phyloP scores from a whole-genome alignment of 768 basidiomycete genomes.

The Lentinula detonsa region DNA sequence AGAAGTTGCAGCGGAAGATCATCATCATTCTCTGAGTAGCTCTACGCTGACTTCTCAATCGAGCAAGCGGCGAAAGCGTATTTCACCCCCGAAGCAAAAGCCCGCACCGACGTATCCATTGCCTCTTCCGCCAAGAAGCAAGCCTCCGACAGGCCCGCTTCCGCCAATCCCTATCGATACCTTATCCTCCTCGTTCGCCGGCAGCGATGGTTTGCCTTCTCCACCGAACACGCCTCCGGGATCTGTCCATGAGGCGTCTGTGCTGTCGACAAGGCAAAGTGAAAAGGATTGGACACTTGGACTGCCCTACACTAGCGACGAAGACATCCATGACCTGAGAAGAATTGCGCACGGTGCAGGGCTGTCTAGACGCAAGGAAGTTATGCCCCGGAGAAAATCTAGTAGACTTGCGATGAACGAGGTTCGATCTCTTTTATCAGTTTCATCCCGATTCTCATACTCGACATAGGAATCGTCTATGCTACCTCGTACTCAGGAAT shows the following conservation, averaged over 20 bases:
- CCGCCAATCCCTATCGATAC: neutral
- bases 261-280: neutral
- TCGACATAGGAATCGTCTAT: neutral
- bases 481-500: neutral
- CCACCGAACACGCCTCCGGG: conserved; percentile 1
- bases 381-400: neutral
- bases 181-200: neutral
- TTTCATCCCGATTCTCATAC: neutral
- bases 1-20: no score
- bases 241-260: neutral
- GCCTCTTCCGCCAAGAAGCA: neutral
- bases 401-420: neutral
- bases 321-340: neutral
- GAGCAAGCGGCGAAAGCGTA: neutral
- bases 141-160: conserved; percentile 1
- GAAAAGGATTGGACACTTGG: neutral
- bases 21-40: neutral
- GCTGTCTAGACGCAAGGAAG: neutral
- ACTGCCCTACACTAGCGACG: neutral
- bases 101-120: neutral
- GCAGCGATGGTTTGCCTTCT: neutral
- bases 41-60: neutral
- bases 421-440: neutral
- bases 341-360: neutral
- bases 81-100: neutral